Percentiles rank a stretch among this genome's conserved stretches.
Evolutionary conservation across 208 protist genomes (phyloP).

Genomic region (Acanthamoeba sp.): DNA sequence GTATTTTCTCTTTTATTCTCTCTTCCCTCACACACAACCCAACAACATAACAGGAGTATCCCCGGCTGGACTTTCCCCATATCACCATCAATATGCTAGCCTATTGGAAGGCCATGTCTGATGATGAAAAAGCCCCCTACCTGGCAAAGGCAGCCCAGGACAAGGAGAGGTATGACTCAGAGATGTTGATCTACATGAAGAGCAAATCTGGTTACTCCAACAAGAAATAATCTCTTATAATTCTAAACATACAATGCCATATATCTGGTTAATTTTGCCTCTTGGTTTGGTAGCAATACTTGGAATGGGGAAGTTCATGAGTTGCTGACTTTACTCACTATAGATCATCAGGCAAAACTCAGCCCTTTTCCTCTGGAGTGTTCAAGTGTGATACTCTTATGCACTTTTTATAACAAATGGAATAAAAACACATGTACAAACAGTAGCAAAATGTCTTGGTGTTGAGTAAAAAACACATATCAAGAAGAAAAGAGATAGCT

Average conservation of each 20-base stretch:
- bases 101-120: neutral
- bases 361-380: too few species aligned
- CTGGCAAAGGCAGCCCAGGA: neutral
- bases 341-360: too few species aligned
- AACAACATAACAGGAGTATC: neutral
- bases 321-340: too few species aligned
- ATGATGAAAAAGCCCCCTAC: conserved; percentile 16
- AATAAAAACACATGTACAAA: too few species aligned
- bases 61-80: neutral
- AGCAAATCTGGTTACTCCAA: neutral
- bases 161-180: neutral
- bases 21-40: neutral
- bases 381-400: too few species aligned
- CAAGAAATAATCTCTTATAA: neutral
- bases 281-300: too few species aligned
- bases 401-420: too few species aligned
- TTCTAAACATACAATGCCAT: neutral
- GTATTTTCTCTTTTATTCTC: neutral
- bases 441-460: too few species aligned
- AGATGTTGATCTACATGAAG: neutral
- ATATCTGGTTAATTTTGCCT: conserved; percentile 4
- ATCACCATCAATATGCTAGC: neutral
- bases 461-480: too few species aligned
- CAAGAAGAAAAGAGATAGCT: too few species aligned
- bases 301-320: too few species aligned